These are phyloP conservation scores for Panicum hallii DNA, from an alignment of 202 grass and related monocot genomes.

Conservation along the genomic window DNA sequence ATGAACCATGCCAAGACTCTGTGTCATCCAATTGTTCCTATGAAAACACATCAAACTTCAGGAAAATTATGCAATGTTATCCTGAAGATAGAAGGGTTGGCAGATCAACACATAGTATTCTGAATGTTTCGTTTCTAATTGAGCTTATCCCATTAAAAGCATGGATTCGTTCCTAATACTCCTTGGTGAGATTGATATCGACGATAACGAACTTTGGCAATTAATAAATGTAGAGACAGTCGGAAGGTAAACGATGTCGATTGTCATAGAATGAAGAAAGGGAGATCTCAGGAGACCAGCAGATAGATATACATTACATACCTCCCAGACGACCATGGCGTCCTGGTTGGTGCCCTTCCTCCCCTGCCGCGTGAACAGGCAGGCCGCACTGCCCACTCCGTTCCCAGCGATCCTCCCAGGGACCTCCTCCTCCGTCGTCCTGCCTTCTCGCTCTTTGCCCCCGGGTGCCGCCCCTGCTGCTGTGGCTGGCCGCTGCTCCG, in stretches of 20 bases:
- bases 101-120: background rate
- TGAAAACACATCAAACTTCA: background rate
- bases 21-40: slow-evolving; percentile 13
- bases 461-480: background rate
- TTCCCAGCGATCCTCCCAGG: slow-evolving; percentile 51
- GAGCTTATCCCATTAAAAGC: background rate
- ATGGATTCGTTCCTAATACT: background rate
- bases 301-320: slow-evolving; percentile 9
- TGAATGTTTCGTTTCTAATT: background rate
- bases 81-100: background rate
- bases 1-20: background rate
- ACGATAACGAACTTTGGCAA: background rate
- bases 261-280: background rate
- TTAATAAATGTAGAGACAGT: background rate
- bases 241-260: background rate
- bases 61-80: background rate
- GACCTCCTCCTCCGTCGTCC: slow-evolving; percentile 38
- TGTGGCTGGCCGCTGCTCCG: slow-evolving; percentile 10
- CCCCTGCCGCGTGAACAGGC: slow-evolving; percentile 76
- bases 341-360: slow-evolving; percentile 92
- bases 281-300: background rate
- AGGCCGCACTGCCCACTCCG: slow-evolving; percentile 60
- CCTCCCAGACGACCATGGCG: slow-evolving; percentile 89
- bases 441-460: slow-evolving; percentile 17
- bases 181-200: background rate